Evolutionary conservation across 257 asterid genomes (phyloP).

Genomic region (Echium plantagineum): DNA sequence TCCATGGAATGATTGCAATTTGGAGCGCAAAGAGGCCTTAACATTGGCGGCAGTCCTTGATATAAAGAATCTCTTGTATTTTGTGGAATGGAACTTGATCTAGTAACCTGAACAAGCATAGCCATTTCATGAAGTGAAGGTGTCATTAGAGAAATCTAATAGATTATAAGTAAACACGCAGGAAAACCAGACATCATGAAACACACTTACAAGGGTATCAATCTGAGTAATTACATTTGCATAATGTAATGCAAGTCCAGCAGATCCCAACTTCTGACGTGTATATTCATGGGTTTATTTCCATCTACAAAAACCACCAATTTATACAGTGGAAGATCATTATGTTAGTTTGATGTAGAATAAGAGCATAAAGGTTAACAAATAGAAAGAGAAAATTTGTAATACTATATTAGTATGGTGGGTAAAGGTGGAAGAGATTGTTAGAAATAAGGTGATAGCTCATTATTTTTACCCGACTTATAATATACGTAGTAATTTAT

Average conservation of each 20-base stretch:
- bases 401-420: too few species aligned
- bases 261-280: conserved; percentile 70
- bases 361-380: not conserved
- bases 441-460: too few species aligned
- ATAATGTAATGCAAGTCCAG: conserved; percentile 91
- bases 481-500: too few species aligned
- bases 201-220: conserved; percentile 79
- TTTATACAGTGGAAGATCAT: conserved; percentile 5
- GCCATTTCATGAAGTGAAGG: not conserved
- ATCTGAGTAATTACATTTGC: conserved; percentile 81
- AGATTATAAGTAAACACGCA: not conserved
- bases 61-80: conserved; percentile 76
- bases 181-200: not conserved
- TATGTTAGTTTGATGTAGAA: not conserved
- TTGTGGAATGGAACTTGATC: conserved; percentile 75
- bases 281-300: conserved; percentile 31
- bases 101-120: conserved; percentile 47
- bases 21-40: conserved; percentile 60
- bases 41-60: conserved; percentile 76
- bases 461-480: too few species aligned
- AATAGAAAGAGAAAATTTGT: too few species aligned
- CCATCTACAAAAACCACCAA: conserved; percentile 37
- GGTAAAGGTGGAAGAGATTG: too few species aligned
- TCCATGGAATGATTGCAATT: conserved; percentile 55
- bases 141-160: not conserved